These are phyloP conservation scores for Lindgomyces ingoldianus DNA, from an alignment of 495 filamentous ascomycete species.

Conservation along the genomic window DNA sequence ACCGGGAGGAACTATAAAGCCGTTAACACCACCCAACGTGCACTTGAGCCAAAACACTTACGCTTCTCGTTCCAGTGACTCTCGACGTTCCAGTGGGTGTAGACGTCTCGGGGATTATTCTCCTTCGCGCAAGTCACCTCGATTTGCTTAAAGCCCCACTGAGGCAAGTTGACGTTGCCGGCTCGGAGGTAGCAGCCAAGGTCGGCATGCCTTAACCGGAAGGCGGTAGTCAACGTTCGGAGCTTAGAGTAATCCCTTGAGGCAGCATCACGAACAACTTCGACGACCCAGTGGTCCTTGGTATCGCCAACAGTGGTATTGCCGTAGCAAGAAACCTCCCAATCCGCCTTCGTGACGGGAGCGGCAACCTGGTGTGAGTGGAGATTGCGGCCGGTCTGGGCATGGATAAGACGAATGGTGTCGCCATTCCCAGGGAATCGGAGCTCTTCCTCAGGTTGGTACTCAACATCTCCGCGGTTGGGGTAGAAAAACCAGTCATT, in stretches of 20 bases:
- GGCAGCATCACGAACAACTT: constrained; percentile 86
- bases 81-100: constrained; percentile 99
- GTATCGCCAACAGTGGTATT: constrained; percentile 97
- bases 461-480: constrained; percentile 74
- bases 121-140: constrained; percentile 93
- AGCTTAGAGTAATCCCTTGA: constrained; percentile 82
- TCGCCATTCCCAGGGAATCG: constrained; percentile 77
- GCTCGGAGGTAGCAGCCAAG: constrained; percentile 93
- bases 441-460: constrained; percentile 64
- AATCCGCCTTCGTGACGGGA: constrained; percentile 82
- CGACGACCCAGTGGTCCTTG: constrained; percentile 96
- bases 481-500: constrained; percentile 99
- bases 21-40: constrained; percentile 16
- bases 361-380: constrained; percentile 90
- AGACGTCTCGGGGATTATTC: constrained; percentile 88
- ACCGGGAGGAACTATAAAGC: constrained; percentile 74
- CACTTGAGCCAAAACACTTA: constrained; percentile 53
- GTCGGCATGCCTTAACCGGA: constrained; percentile 79
- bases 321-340: constrained; percentile 93
- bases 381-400: constrained; percentile 93
- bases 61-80: constrained; percentile 90
- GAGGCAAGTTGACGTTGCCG: constrained; percentile 93
- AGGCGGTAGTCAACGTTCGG: constrained; percentile 89
- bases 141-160: constrained; percentile 99
- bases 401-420: constrained; percentile 84